phyloP scores from a whole-genome alignment of 768 basidiomycete genomes.

The Mrakia frigida region DNA sequence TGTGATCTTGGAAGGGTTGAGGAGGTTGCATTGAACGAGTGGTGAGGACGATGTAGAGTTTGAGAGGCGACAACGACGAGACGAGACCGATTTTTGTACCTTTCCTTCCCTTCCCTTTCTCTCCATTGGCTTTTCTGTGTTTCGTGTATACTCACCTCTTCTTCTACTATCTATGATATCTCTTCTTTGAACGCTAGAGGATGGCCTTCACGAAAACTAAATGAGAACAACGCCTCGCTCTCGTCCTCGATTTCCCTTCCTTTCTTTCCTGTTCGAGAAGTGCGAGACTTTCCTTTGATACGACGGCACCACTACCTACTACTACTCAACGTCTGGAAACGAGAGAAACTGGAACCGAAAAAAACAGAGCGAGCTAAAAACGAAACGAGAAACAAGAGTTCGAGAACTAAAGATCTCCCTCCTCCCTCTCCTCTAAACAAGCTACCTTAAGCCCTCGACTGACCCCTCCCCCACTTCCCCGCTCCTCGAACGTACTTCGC shows the following conservation, averaged over 20 bases:
- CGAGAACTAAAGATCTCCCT: not conserved
- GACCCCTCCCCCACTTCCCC: constrained; percentile 25
- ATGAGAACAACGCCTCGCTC: no score
- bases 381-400: not conserved
- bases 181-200: no score
- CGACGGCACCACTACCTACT: no score
- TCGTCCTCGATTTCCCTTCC: no score
- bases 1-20: constrained; percentile 49
- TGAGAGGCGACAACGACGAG: no score
- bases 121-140: no score
- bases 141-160: no score
- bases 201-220: no score
- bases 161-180: no score
- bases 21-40: constrained; percentile 47
- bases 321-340: no score
- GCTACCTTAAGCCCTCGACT: not conserved
- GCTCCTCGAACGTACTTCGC: constrained; percentile 22
- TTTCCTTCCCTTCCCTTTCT: not conserved
- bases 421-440: not conserved
- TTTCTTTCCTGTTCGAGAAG: not conserved
- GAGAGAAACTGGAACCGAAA: not conserved
- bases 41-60: no score
- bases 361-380: not conserved
- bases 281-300: no score
- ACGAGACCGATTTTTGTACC: not conserved